These are phyloP conservation scores for Exophiala sp. DNA, from an alignment of 2,329 filamentous ascomycete genomes.

Conservation along the genomic window DNA sequence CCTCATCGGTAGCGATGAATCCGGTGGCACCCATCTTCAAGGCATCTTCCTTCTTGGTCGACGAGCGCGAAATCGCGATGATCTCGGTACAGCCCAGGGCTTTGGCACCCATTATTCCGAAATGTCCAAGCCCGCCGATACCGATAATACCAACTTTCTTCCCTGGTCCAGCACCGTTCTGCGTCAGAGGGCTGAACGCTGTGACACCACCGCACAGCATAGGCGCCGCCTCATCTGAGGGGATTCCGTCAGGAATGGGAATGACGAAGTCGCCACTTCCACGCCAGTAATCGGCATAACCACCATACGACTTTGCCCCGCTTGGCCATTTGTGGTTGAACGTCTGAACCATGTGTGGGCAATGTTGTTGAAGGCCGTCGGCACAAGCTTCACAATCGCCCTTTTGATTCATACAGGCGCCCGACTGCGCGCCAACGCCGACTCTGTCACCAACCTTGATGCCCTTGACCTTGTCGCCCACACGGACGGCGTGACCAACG, in stretches of 20 bases:
- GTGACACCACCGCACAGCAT: conserved; percentile 78
- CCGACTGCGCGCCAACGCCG: conserved; percentile 59
- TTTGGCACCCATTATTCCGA: conserved; percentile 67
- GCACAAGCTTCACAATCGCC: conserved; percentile 54
- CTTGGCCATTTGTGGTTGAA: conserved; percentile 58
- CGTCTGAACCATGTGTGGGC: conserved; percentile 48
- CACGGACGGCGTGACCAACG: conserved; percentile 55
- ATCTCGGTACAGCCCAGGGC: conserved; percentile 66
- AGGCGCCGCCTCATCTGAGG: conserved; percentile 57
- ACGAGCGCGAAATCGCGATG: conserved; percentile 54
- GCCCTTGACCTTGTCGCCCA: conserved; percentile 43
- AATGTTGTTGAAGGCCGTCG: conserved; percentile 41
- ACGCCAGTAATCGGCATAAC: conserved; percentile 56
- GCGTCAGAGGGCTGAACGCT: conserved; percentile 64
- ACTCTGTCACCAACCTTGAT: conserved; percentile 63
- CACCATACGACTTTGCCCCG: conserved; percentile 65
- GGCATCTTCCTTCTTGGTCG: conserved; percentile 52
- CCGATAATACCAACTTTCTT: conserved; percentile 70
- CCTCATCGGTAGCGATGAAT: conserved; percentile 58
- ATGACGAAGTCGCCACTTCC: conserved; percentile 40
- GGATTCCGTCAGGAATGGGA: conserved; percentile 49
- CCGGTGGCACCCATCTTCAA: conserved; percentile 53
- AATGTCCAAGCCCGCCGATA: conserved; percentile 70
- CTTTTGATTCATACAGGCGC: conserved; percentile 48
- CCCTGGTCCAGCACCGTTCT: conserved; percentile 66